Conservation (phyloP, 2,329 filamentous ascomycete genomes). For the Fusarium sp. region DNA sequence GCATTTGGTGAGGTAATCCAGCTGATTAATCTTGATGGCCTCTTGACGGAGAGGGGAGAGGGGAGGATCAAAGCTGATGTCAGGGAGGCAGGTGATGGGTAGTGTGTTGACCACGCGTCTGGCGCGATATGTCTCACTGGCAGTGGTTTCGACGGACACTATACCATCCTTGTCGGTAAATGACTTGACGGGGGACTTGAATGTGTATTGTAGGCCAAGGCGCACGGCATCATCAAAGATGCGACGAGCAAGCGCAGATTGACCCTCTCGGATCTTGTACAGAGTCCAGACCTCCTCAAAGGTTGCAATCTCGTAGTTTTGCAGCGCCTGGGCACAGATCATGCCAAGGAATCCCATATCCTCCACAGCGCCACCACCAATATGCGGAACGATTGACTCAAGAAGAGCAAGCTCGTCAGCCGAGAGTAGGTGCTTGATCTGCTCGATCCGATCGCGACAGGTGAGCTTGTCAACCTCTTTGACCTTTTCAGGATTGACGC, state of each 20-base stretch:
- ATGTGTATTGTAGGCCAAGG: too few species aligned
- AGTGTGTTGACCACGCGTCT: background rate
- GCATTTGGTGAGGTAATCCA: conserved; percentile 39
- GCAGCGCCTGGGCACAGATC: conserved; percentile 13
- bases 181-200: too few species aligned
- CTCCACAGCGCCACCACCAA: too few species aligned
- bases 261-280: conserved; percentile 25
- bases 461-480: too few species aligned
- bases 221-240: conserved; percentile 29
- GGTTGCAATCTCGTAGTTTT: background rate
- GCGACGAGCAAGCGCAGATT: conserved; percentile 17
- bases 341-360: too few species aligned
- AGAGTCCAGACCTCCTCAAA: conserved; percentile 30
- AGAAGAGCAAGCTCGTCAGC: too few species aligned
- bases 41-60: conserved; percentile 38
- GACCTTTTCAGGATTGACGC: too few species aligned
- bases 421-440: too few species aligned
- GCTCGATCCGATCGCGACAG: too few species aligned
- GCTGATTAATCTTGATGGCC: conserved; percentile 33
- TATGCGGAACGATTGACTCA: too few species aligned
- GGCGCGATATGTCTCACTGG: conserved; percentile 23
- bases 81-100: conserved; percentile 39
- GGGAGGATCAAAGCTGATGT: conserved; percentile 39
- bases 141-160: background rate
- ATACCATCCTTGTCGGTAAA: background rate